Evolutionary conservation across 2,329 filamentous ascomycete species (phyloP).

Genomic region (Tolypocladium amazonense): DNA sequence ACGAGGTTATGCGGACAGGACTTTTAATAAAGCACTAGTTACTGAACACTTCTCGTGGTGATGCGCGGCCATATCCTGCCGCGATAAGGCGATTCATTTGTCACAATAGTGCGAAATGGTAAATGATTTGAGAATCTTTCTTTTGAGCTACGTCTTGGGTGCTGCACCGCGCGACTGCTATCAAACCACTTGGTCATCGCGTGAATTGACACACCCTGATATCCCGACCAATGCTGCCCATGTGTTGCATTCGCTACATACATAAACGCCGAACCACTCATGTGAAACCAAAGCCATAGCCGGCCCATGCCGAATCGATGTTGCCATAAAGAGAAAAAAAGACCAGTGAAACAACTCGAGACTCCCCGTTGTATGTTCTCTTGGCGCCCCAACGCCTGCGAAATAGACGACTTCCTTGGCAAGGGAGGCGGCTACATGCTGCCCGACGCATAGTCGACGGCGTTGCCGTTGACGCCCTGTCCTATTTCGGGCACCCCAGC

Average conservation of each 20-base stretch:
- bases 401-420: background rate
- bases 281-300: background rate
- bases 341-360: background rate
- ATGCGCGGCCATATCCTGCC: background rate
- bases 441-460: background rate
- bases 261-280: background rate
- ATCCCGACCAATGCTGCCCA: background rate
- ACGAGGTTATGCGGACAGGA: constrained; percentile 22
- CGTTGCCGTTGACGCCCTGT: background rate
- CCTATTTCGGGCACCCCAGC: constrained; percentile 12
- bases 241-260: background rate
- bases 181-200: background rate
- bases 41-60: background rate
- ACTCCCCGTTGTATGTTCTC: background rate
- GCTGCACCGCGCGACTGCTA: background rate
- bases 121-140: background rate
- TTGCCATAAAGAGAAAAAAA: background rate
- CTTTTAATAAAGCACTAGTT: constrained; percentile 19
- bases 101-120: background rate
- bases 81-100: background rate
- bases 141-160: background rate
- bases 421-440: background rate
- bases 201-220: background rate
- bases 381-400: background rate
- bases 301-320: background rate